phyloP scores from a whole-genome alignment of 305 asterid species.

The Fraxinus latifolia region DNA sequence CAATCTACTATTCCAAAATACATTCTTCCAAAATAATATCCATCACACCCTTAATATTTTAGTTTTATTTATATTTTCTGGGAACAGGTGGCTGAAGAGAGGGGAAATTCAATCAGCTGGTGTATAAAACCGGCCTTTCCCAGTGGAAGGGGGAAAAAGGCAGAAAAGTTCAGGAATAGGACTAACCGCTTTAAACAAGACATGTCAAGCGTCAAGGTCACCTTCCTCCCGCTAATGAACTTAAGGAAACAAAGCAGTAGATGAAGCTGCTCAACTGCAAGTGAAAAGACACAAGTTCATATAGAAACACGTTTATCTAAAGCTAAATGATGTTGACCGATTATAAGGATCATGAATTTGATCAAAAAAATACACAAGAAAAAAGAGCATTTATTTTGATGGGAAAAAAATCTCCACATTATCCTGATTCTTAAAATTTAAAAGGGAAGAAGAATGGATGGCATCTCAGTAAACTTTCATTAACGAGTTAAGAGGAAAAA shows the following conservation, averaged over 20 bases:
- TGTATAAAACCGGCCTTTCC: background rate
- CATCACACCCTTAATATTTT: background rate
- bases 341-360: background rate
- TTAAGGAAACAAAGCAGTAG: slow-evolving; percentile 59
- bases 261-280: slow-evolving; percentile 68
- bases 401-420: background rate
- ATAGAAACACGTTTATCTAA: slow-evolving; percentile 1
- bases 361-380: background rate
- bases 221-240: slow-evolving; percentile 54
- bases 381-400: background rate
- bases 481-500: background rate
- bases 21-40: no score
- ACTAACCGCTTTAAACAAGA: slow-evolving; percentile 80
- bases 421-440: background rate
- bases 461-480: background rate
- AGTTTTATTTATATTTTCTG: background rate
- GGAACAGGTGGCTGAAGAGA: background rate
- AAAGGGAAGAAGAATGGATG: background rate
- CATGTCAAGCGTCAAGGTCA: slow-evolving; percentile 57
- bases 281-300: slow-evolving; percentile 19
- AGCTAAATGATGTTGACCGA: background rate
- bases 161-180: slow-evolving; percentile 13
- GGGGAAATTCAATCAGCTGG: background rate
- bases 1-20: no score
- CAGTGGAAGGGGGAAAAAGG: background rate